phyloP scores from a whole-genome alignment of 108 stramenopile species.

The Cyclotella atomus region DNA sequence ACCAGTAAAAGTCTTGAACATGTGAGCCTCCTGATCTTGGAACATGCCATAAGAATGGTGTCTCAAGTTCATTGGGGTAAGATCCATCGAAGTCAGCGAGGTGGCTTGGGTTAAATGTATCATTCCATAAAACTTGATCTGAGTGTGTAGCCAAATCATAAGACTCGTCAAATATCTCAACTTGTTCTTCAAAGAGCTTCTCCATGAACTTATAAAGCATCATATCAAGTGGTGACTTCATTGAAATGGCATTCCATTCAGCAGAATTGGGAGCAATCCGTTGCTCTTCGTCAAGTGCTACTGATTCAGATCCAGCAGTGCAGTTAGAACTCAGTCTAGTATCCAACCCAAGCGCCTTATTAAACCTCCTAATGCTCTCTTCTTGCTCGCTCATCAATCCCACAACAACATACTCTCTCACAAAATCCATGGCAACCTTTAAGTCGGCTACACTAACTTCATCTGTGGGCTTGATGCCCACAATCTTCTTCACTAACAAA shows the following conservation, averaged over 20 bases:
- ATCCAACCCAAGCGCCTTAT: slow-evolving; percentile 34
- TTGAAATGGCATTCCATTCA: slow-evolving; percentile 18
- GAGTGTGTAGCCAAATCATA: neutral
- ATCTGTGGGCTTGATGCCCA: slow-evolving; percentile 18
- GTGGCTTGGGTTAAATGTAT: neutral
- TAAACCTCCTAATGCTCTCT: slow-evolving; percentile 46
- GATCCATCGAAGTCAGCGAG: neutral
- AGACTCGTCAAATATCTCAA: slow-evolving; percentile 29
- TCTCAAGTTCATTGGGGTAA: slow-evolving; percentile 2
- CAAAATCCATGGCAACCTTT: slow-evolving; percentile 47
- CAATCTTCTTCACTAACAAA: slow-evolving; percentile 26
- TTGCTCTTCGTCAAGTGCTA: neutral
- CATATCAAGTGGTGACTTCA: slow-evolving; percentile 40
- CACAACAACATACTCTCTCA: slow-evolving; percentile 46
- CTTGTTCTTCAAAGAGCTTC: slow-evolving; percentile 40
- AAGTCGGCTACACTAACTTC: slow-evolving; percentile 25
- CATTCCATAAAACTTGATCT: neutral
- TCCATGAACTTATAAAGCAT: slow-evolving; percentile 36
- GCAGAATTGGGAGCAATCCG: neutral
- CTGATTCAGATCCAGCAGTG: slow-evolving; percentile 8
- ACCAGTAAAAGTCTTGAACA: slow-evolving; percentile 20
- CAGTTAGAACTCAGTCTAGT: slow-evolving; percentile 19
- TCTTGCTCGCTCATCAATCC: slow-evolving; percentile 47
- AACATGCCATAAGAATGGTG: slow-evolving; percentile 29
- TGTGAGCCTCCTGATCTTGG: slow-evolving; percentile 18